Base-by-base conservation (phyloP, 805 yeast species). In the Kluyveromyces wickerhamii region DNA sequence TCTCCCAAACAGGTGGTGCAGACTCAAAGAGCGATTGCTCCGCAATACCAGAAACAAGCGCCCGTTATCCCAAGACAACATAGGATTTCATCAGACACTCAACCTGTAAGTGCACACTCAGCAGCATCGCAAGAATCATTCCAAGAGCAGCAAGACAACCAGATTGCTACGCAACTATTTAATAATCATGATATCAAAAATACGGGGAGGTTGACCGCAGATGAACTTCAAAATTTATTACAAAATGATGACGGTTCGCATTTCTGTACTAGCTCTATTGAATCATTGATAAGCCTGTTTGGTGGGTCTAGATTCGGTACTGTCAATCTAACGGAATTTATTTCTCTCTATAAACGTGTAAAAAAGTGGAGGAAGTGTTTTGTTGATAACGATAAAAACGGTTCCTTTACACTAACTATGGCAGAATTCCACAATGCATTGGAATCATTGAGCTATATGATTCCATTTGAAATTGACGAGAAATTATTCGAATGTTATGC, bases 221-320 rank as follows among this genome's bases (percentile, higher is more conserved):
- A 51, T 32, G 63, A 59, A 26, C 36, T 59, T 17, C 59, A 56
- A 29, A 55, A 57, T 31, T 37, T 57, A 5, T 34, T 59, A 27
- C 63, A 57, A 30, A 59, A 59, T 38, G 63, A 59, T 32, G 63
- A 59, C 29, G 49, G 40, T 17, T 40, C 57, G 0, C 51, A 53
- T 27, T 59, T 59, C 26, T 51, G 56, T 38, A 46, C 48, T 4
- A 52, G 61, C n/a, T 42, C 62, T 5, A 48, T 57, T n/a, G 62
- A 57, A 29, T 46, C 63, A 1, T 42, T 59, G 28, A 52, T 59
- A 27, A 54, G 57, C 36, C 28, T 57, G 12, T 59, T 59, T 35
- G 63, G 63, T 12, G 60, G 56, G 8, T 42, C 60, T 3, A 38
- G 62, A 29, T 55, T 54, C 38, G 62, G 62, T 12, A 54, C 61